Evolutionary conservation across 768 basidiomycete species (phyloP).

Genomic region (Solioccasus polychromus): DNA sequence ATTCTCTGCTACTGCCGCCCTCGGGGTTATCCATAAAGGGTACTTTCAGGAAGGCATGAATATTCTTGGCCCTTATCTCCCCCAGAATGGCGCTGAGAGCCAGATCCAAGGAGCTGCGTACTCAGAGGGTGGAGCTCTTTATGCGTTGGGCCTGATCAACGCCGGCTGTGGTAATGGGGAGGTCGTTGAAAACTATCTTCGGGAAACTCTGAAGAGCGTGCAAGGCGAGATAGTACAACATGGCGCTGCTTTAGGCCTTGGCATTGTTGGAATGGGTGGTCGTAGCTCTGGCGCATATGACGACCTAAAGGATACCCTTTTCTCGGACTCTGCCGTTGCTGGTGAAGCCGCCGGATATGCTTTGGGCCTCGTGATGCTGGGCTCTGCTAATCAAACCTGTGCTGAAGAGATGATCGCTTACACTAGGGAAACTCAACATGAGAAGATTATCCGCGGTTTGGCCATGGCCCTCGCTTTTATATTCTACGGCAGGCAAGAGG

Average conservation of each 20-base stretch:
- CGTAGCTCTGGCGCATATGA: slow-evolving; percentile 89
- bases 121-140: slow-evolving; percentile 95
- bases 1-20: slow-evolving; percentile 94
- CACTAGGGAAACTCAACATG: slow-evolving; percentile 96
- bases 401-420: slow-evolving; percentile 96
- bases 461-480: slow-evolving; percentile 92
- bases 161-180: slow-evolving; percentile 77
- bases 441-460: slow-evolving; percentile 97
- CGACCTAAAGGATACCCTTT: slow-evolving; percentile 83
- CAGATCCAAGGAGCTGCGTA: slow-evolving; percentile 77
- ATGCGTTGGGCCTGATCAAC: slow-evolving; percentile 92
- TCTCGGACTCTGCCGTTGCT: slow-evolving; percentile 91
- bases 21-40: slow-evolving; percentile 97
- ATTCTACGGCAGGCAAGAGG: slow-evolving; percentile 89
- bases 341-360: slow-evolving; percentile 96
- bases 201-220: slow-evolving; percentile 71
- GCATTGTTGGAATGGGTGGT: slow-evolving; percentile 92
- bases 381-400: slow-evolving; percentile 76
- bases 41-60: slow-evolving; percentile 91
- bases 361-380: slow-evolving; percentile 98
- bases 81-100: slow-evolving; percentile 72
- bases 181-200: slow-evolving; percentile 72
- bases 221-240: slow-evolving; percentile 92
- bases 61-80: slow-evolving; percentile 92
- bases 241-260: slow-evolving; percentile 95